A percentile compares a stretch with the other conserved stretches of the same genome.
These are phyloP conservation scores for Babesia sp. DNA, from an alignment of 169 alveolate species.

Conservation along the genomic window DNA sequence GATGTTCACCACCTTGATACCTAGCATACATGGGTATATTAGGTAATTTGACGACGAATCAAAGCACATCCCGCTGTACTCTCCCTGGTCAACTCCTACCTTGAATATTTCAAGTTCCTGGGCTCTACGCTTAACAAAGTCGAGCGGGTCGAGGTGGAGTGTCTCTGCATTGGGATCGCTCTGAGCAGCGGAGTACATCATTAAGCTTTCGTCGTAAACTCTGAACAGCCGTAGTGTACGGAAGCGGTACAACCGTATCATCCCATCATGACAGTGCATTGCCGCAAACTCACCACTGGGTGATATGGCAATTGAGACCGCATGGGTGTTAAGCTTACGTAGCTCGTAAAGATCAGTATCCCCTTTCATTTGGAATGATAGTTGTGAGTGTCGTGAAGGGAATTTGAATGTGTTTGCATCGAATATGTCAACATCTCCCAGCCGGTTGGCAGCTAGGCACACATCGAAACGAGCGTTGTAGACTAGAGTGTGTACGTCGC, in stretches of 20 bases:
- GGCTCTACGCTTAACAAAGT: constrained; percentile 88
- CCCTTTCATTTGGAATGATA: constrained; percentile 67
- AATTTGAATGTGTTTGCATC: constrained; percentile 76
- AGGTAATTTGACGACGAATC: constrained; percentile 93
- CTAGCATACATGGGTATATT: constrained; percentile 90
- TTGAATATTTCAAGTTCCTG: constrained; percentile 89
- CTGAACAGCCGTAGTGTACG: constrained; percentile 82
- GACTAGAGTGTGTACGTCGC: constrained; percentile 66
- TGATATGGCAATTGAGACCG: constrained; percentile 79
- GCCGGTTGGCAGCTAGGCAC: constrained; percentile 75
- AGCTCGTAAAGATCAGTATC: constrained; percentile 91
- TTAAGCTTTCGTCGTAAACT: constrained; percentile 84
- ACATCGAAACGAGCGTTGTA: constrained; percentile 66
- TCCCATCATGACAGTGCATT: constrained; percentile 78
- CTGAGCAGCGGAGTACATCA: constrained; percentile 85
- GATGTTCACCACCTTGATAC: constrained; percentile 88
- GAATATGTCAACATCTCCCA: constrained; percentile 82
- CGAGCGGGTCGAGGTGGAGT: constrained; percentile 87
- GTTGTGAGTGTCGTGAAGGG: constrained; percentile 58
- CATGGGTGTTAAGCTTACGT: constrained; percentile 72
- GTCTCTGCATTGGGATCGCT: constrained; percentile 76
- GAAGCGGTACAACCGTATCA: constrained; percentile 81
- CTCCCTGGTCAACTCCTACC: constrained; percentile 65
- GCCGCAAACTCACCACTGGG: constrained; percentile 84
- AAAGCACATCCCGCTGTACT: constrained; percentile 80